A percentile compares a stretch with the other conserved stretches of the same genome.
Conservation (phyloP, 192 early-diverging fungal genomes). For the Phlyctochytrium bullatum region DNA sequence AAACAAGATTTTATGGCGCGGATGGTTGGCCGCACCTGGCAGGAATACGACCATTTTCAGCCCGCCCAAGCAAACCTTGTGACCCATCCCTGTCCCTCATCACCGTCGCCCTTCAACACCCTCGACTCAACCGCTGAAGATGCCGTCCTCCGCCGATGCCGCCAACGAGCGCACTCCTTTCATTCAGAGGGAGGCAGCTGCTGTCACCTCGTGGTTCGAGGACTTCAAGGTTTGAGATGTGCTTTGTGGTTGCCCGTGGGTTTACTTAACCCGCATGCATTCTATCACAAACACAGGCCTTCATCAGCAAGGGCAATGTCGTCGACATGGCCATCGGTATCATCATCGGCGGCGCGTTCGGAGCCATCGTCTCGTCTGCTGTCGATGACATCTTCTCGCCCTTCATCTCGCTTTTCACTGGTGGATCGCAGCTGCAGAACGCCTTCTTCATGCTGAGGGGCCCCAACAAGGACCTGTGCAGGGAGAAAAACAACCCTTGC, state of each 20-base stretch:
- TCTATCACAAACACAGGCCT: neutral
- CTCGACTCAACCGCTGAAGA: too few species aligned
- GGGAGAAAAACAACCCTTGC: neutral
- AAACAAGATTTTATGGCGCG: too few species aligned
- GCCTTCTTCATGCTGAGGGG: conserved; percentile 33
- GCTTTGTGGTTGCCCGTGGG: too few species aligned
- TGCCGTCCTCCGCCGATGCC: too few species aligned
- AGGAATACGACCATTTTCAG: too few species aligned
- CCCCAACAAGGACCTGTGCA: neutral
- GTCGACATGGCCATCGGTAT: conserved; percentile 67
- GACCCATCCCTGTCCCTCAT: too few species aligned
- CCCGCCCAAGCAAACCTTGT: too few species aligned
- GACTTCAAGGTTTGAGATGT: conserved; percentile 3
- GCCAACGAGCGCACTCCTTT: neutral
- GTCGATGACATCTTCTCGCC: conserved; percentile 59
- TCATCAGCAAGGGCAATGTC: conserved; percentile 38
- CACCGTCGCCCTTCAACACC: too few species aligned
- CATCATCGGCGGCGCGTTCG: conserved; percentile 63
- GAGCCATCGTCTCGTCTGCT: conserved; percentile 33
- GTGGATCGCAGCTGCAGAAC: conserved; percentile 47
- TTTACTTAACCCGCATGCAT: neutral
- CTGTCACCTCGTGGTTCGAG: neutral
- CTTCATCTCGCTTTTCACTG: conserved; percentile 41
- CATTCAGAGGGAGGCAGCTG: neutral
- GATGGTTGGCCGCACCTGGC: too few species aligned